Evolutionary conservation across 2,329 filamentous ascomycete species (phyloP).

Genomic region (Chaetomiaceae sp.): DNA sequence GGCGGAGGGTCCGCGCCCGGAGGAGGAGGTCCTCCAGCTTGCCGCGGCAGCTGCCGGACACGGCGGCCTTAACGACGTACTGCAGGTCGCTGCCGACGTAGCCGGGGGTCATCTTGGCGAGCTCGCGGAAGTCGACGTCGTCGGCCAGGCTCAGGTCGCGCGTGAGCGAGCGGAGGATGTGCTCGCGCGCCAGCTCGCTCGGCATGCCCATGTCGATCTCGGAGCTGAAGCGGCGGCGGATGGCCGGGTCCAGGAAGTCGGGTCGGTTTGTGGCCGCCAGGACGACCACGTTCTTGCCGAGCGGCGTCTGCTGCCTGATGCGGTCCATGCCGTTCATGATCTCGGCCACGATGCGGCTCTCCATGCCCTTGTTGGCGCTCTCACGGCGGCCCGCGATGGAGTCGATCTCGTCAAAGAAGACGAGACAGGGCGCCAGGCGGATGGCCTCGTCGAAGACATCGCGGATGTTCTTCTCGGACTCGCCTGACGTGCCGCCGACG

Average conservation of each 20-base stretch:
- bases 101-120: constrained; percentile 83
- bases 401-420: constrained; percentile 92
- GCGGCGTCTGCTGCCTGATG: constrained; percentile 64
- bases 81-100: constrained; percentile 90
- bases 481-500: constrained; percentile 81
- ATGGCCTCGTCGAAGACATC: constrained; percentile 87
- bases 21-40: constrained; percentile 27
- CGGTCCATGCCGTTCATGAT: constrained; percentile 84
- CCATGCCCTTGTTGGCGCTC: constrained; percentile 79
- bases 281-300: constrained; percentile 78
- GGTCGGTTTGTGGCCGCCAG: constrained; percentile 87
- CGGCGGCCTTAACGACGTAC: constrained; percentile 49
- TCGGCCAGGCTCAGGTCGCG: constrained; percentile 58
- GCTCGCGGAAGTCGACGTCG: constrained; percentile 65
- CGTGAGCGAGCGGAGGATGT: constrained; percentile 72
- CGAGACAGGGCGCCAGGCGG: constrained; percentile 75
- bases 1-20: constrained; percentile 17
- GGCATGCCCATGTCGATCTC: constrained; percentile 85
- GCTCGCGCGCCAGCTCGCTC: constrained; percentile 68
- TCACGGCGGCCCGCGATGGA: constrained; percentile 84
- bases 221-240: constrained; percentile 73
- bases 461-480: constrained; percentile 80
- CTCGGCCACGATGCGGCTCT: constrained; percentile 79
- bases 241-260: constrained; percentile 74
- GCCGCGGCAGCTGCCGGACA: constrained; percentile 32